A percentile compares a stretch with the other conserved stretches of the same genome.
Conservation (phyloP, 2,329 filamentous ascomycete species). For the Fusarium sp. region DNA sequence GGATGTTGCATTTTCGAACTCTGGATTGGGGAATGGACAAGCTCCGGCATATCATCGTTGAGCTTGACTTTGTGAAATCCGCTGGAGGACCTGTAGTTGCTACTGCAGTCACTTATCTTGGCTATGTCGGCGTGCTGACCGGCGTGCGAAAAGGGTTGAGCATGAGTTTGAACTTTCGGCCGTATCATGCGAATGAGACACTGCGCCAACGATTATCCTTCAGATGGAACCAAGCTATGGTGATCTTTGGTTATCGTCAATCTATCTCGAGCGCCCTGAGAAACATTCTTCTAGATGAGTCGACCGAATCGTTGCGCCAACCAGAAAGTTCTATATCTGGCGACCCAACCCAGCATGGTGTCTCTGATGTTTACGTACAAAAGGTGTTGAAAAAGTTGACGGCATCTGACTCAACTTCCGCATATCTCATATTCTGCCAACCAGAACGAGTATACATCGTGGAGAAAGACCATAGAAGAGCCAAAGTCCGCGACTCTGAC, state of each 20-base stretch:
- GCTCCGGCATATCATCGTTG: slow-evolving; percentile 61
- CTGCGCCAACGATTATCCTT: slow-evolving; percentile 35
- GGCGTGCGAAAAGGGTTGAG: slow-evolving; percentile 59
- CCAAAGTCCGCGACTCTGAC: slow-evolving; percentile 32
- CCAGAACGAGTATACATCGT: slow-evolving; percentile 40
- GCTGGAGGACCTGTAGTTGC: slow-evolving; percentile 53
- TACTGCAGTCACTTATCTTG: slow-evolving; percentile 60
- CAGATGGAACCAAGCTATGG: slow-evolving; percentile 46
- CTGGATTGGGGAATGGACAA: slow-evolving; percentile 67
- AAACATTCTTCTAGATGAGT: slow-evolving; percentile 28
- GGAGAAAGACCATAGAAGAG: slow-evolving; percentile 45
- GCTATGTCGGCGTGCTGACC: slow-evolving; percentile 62
- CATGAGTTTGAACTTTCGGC: slow-evolving; percentile 60
- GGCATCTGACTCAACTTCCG: slow-evolving; percentile 41
- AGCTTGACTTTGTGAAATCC: slow-evolving; percentile 60
- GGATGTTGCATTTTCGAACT: slow-evolving; percentile 65
- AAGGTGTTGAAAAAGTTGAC: slow-evolving; percentile 30
- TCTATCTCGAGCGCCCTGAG: slow-evolving; percentile 46
- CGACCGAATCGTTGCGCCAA: neutral
- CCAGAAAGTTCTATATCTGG: rapidly evolving
- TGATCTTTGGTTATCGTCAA: slow-evolving; percentile 39
- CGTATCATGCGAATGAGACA: slow-evolving; percentile 45
- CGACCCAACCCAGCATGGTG: neutral
- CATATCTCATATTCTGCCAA: slow-evolving; percentile 48
- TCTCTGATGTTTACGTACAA: slow-evolving; percentile 14